Evolutionary conservation across 495 filamentous ascomycete species (phyloP).

Genomic region (Aeminium ludgeri): DNA sequence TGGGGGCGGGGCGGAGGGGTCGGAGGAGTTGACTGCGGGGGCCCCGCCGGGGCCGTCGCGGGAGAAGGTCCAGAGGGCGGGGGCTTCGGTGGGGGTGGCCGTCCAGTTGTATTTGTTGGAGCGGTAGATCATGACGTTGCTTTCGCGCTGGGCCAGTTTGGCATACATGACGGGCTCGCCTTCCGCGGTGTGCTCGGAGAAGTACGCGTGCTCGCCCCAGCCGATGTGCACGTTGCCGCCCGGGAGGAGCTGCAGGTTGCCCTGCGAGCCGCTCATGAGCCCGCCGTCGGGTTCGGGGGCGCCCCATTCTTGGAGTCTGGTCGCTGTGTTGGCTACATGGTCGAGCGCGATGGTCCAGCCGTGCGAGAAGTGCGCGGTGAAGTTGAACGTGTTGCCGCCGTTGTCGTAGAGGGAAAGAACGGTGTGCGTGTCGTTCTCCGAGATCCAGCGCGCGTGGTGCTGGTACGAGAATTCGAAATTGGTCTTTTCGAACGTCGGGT

Average conservation of each 20-base stretch:
- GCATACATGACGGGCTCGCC: conserved; percentile 28
- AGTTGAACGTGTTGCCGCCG: conserved; percentile 34
- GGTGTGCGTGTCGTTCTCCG: conserved; percentile 34
- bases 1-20: not conserved
- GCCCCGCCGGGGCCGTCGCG: not conserved
- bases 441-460: conserved; percentile 43
- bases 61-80: conserved; percentile 17
- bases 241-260: conserved; percentile 40
- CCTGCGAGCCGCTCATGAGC: conserved; percentile 41
- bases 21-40: not conserved
- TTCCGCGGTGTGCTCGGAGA: conserved; percentile 40
- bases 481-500: conserved; percentile 31
- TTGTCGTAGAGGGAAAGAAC: conserved; percentile 42
- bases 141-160: conserved; percentile 10
- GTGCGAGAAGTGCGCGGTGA: conserved; percentile 32
- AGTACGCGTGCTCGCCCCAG: conserved; percentile 41
- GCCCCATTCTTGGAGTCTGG: conserved; percentile 28
- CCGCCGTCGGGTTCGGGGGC: conserved; percentile 28
- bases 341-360: conserved; percentile 44
- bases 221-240: conserved; percentile 41
- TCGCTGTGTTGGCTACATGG: conserved; percentile 34
- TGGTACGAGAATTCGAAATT: conserved; percentile 45
- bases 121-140: conserved; percentile 17
- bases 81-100: conserved; percentile 12
- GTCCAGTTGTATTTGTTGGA: conserved; percentile 21